Percentiles rank a stretch among this genome's conserved stretches.
Conservation (phyloP, 345 rosid genomes). For the Acer campestre region DNA sequence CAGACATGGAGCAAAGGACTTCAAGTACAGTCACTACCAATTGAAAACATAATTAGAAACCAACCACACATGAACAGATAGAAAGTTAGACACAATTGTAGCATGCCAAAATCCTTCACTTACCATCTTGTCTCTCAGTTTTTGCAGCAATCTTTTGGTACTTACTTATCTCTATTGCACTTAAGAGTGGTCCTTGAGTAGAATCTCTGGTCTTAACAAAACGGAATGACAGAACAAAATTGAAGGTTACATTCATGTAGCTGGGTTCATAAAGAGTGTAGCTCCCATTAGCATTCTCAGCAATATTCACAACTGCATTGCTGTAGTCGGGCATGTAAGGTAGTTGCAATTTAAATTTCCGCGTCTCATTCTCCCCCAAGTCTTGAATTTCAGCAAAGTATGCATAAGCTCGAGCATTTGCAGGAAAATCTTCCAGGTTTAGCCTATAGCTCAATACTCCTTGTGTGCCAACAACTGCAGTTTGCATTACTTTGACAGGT, state of each 20-base stretch:
- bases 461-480: constrained; percentile 89
- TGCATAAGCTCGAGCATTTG: constrained; percentile 90
- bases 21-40: constrained; percentile 64
- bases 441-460: constrained; percentile 73
- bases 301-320: constrained; percentile 92
- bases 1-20: constrained; percentile 51
- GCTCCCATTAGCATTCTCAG: constrained; percentile 94
- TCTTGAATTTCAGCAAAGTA: constrained; percentile 95
- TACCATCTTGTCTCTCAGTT: constrained; percentile 69
- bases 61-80: constrained; percentile 1
- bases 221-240: constrained; percentile 75
- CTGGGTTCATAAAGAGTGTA: constrained; percentile 93
- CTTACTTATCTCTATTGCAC: constrained; percentile 89
- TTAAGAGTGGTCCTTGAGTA: constrained; percentile 79
- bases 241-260: constrained; percentile 85
- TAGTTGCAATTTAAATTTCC: constrained; percentile 69
- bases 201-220: constrained; percentile 82
- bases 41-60: constrained; percentile 18
- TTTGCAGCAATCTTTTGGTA: constrained; percentile 68
- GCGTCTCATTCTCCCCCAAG: constrained; percentile 61
- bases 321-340: constrained; percentile 78
- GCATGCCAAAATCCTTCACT: constrained; percentile 22
- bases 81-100: background rate
- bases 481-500: constrained; percentile 97
- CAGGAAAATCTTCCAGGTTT: constrained; percentile 94